Percentiles rank a stretch among this genome's conserved stretches.
Conservation (phyloP, 441 rosid species). For the Eutrema salsugineum region DNA sequence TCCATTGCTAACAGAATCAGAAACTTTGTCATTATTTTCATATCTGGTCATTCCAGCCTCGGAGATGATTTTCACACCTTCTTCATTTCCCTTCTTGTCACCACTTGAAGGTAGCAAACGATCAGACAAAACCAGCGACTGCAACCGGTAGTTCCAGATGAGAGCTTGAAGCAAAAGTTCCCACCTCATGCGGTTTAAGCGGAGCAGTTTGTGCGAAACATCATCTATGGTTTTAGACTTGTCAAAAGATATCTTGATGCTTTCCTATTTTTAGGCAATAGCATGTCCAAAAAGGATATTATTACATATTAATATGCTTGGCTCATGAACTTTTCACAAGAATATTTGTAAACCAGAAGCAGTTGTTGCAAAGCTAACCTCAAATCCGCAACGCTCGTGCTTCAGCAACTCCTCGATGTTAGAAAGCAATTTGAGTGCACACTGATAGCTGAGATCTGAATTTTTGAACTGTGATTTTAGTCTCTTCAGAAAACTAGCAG, state of each 20-base stretch:
- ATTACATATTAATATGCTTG: constrained; percentile 1
- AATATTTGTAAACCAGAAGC: neutral
- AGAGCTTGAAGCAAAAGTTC: constrained; percentile 76
- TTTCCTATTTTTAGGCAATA: constrained; percentile 35
- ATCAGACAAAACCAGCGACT: constrained; percentile 56
- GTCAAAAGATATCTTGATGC: constrained; percentile 38
- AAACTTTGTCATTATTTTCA: constrained; percentile 24
- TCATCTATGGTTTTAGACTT: constrained; percentile 41
- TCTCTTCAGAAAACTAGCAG: constrained; percentile 50
- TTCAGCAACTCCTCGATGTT: constrained; percentile 67
- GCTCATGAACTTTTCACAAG: neutral
- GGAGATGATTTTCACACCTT: constrained; percentile 15
- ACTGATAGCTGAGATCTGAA: constrained; percentile 44
- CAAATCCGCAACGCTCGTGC: constrained; percentile 53
- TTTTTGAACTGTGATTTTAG: constrained; percentile 45
- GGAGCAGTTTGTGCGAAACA: constrained; percentile 49
- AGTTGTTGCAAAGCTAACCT: constrained; percentile 54
- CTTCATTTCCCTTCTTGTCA: constrained; percentile 38
- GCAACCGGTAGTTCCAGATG: constrained; percentile 78
- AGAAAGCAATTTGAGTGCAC: constrained; percentile 47
- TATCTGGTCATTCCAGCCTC: constrained; percentile 29
- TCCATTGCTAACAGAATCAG: constrained; percentile 22
- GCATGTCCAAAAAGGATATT: constrained; percentile 6
- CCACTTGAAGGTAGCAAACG: constrained; percentile 36
- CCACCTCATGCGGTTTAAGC: constrained; percentile 68